These are phyloP conservation scores for Parafenestella ontariensis DNA, from an alignment of 2,329 filamentous ascomycete species.

Conservation along the genomic window DNA sequence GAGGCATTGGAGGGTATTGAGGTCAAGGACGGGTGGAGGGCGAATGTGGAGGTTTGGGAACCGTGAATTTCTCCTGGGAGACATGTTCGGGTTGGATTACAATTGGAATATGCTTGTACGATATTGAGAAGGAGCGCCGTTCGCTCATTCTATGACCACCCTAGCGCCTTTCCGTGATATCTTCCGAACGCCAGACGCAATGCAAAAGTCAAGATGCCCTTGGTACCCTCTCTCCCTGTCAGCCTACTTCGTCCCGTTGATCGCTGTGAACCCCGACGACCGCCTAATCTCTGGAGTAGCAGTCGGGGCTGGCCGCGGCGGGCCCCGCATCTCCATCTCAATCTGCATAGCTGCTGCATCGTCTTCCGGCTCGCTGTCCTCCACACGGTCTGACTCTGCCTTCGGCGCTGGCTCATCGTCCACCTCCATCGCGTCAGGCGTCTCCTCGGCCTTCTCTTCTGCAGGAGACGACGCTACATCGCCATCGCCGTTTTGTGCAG, in stretches of 20 bases:
- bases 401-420: conserved; percentile 8
- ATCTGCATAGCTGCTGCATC: conserved; percentile 47
- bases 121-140: background rate
- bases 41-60: conserved; percentile 38
- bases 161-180: conserved; percentile 2
- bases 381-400: conserved; percentile 18
- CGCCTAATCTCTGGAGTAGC: conserved; percentile 19
- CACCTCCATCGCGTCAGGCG: conserved; percentile 15
- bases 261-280: conserved; percentile 41
- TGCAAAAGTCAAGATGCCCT: background rate
- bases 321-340: conserved; percentile 50
- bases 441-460: conserved; percentile 3
- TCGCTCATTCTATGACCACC: background rate
- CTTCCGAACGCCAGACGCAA: conserved; percentile 16
- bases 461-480: background rate
- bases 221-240: background rate
- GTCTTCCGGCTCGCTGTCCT: conserved; percentile 36
- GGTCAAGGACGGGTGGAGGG: conserved; percentile 29
- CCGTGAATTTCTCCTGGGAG: conserved; percentile 1
- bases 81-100: background rate
- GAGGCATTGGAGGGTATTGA: conserved; percentile 46
- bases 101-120: background rate
- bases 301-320: conserved; percentile 15
- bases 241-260: conserved; percentile 35
- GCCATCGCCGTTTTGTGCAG: background rate